phyloP scores from a whole-genome alignment of 1,139 yeast species.

The Kurtzmaniella quercitrusa region DNA sequence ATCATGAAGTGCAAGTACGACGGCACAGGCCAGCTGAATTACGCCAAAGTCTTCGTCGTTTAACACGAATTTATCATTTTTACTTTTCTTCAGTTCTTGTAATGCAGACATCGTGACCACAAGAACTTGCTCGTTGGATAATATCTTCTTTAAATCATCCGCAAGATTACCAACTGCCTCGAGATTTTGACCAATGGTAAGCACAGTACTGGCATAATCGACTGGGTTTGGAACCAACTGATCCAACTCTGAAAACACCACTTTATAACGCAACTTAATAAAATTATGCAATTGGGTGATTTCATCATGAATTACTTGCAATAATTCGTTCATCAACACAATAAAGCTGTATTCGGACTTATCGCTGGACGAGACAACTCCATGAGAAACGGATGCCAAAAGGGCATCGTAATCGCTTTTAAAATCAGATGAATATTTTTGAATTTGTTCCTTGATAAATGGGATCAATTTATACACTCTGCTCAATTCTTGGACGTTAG shows the following conservation, averaged over 20 bases:
- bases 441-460: slow-evolving; percentile 20
- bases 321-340: slow-evolving; percentile 51
- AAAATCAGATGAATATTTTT: slow-evolving; percentile 17
- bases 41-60: slow-evolving; percentile 32
- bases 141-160: slow-evolving; percentile 32
- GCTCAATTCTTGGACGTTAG: slow-evolving; percentile 19
- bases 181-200: slow-evolving; percentile 50
- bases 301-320: slow-evolving; percentile 56
- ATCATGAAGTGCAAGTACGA: slow-evolving; percentile 43
- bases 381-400: slow-evolving; percentile 29
- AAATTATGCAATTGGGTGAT: slow-evolving; percentile 47
- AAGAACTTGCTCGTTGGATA: slow-evolving; percentile 63
- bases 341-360: slow-evolving; percentile 48
- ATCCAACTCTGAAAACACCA: slow-evolving; percentile 70
- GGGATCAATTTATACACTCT: slow-evolving; percentile 25
- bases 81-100: slow-evolving; percentile 19
- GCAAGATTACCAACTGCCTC: slow-evolving; percentile 29
- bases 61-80: slow-evolving; percentile 15
- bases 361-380: slow-evolving; percentile 17
- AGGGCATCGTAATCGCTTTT: slow-evolving; percentile 34
- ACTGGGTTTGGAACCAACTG: slow-evolving; percentile 59
- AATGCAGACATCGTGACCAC: slow-evolving; percentile 74
- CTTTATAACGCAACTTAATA: slow-evolving; percentile 50
- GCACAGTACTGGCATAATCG: slow-evolving; percentile 57
- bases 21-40: slow-evolving; percentile 44